phyloP scores from a whole-genome alignment of 2,329 filamentous ascomycete species.

The Eutypa lata region DNA sequence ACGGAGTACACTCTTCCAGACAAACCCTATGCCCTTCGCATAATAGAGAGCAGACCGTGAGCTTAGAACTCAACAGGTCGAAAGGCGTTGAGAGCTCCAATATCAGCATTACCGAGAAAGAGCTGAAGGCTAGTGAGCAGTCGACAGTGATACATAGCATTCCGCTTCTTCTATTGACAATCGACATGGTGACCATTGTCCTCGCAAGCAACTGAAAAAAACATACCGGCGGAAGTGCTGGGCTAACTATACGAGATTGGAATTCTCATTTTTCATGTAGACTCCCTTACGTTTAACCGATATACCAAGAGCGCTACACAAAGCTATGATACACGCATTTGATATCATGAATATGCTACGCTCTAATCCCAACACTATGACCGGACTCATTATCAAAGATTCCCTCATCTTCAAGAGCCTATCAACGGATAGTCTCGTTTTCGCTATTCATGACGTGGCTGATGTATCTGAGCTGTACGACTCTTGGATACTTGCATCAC shows the following conservation, averaged over 20 bases:
- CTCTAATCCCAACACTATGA: not conserved
- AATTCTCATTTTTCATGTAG: not conserved
- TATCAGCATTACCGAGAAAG: not conserved
- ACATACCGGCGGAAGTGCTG: not conserved
- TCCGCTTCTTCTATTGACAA: not conserved
- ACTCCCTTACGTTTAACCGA: not conserved
- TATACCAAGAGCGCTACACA: not conserved
- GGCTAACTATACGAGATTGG: not conserved
- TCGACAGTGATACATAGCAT: not conserved
- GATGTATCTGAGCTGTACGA: not conserved
- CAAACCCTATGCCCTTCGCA: not conserved
- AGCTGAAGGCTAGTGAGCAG: not conserved
- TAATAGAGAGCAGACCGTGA: not conserved
- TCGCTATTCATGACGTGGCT: not conserved
- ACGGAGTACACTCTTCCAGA: not conserved
- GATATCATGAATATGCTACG: not conserved
- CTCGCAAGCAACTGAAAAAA: not conserved
- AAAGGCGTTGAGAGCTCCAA: not conserved
- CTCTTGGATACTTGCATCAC: not conserved
- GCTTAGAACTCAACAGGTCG: not conserved
- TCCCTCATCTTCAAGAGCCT: not conserved
- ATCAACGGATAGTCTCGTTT: not conserved
- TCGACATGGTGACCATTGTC: not conserved
- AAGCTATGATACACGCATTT: not conserved
- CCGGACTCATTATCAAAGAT: not conserved